Percentiles rank a stretch among this genome's conserved stretches.
Conservation (phyloP, 352 stramenopile genomes). For the Phytophthora tubulina region DNA sequence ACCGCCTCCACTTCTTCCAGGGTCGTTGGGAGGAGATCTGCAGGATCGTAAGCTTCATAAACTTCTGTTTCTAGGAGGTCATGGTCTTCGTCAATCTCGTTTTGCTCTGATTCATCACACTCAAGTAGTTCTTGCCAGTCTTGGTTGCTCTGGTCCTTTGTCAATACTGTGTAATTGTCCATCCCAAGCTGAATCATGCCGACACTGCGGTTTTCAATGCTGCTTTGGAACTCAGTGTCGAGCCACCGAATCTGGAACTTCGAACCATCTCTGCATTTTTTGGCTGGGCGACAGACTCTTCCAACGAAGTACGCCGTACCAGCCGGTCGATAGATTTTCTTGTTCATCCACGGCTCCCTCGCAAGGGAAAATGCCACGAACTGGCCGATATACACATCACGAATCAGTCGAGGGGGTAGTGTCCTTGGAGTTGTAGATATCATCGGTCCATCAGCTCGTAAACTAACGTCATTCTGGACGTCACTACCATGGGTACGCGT, state of each 20-base stretch:
- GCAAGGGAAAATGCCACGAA: background rate
- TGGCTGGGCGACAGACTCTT: background rate
- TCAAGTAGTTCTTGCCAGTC: background rate
- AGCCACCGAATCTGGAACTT: slow-evolving; percentile 4
- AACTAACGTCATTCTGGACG: no score
- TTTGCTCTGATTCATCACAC: background rate
- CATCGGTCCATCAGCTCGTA: background rate
- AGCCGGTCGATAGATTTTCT: background rate
- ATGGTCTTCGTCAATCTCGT: background rate
- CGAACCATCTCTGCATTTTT: background rate
- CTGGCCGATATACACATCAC: slow-evolving; percentile 2
- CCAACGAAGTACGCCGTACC: slow-evolving; percentile 4
- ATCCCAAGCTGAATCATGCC: background rate
- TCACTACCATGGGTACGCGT: no score
- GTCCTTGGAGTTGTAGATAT: background rate
- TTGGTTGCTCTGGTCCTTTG: background rate
- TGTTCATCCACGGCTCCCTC: slow-evolving; percentile 5
- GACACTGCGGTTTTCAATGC: background rate
- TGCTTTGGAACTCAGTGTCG: slow-evolving; percentile 2
- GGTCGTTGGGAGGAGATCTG: background rate
- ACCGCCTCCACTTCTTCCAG: background rate
- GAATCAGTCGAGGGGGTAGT: background rate
- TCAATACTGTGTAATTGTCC: background rate
- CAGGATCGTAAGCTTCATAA: background rate
- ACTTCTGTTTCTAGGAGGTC: background rate